Evolutionary conservation across 139 green algal genomes (phyloP), one percentile per base, ranked within the genome.

Genomic region (Chlorella vulgaris): DNA sequence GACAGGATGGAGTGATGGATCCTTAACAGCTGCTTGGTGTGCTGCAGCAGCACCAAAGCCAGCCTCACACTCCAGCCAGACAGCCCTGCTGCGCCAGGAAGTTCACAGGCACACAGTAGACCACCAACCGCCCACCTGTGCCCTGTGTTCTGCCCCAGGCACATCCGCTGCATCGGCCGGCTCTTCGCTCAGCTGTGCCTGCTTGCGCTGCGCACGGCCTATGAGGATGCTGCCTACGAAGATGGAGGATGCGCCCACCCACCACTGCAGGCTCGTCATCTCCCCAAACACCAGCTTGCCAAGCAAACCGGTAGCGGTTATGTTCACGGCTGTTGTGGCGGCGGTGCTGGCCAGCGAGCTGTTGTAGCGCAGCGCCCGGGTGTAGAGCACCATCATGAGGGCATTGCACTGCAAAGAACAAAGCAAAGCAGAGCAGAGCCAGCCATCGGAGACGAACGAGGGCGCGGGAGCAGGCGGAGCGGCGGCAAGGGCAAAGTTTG

Each of bases 231-330:
- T 43, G 38, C 74, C 77, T 26, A 63, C 35, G 39, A 76, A 36
- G 50, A 83, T 83, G 50, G 55, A 60, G 24, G 36, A 26, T 4
- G 50, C 77, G 5, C 77, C 77, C 35, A 68, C 50, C 77, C 77
- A 83, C 77, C 77, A 83, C 33, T 55, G 65, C 63, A 58, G 26
- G 77, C 43, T 76, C 65, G 50, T 55, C 18, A 15, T 7, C 66
- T 83, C 77, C 10, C 77, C 77, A 61, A 83, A 83, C 7, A 76
- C 35, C 8, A 42, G 10, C 2, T 28, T 18, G 7, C 77, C 77
- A 47, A 83, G 77, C 47, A 76, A 65, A 7, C 77, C 77, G 26
- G 77, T 76, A 28, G 47, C 77, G 24, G 6, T 58, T 22, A 83
- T 68, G 50, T 83, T 83, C 43, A 38, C 35, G 28, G 77, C 66